Evolutionary conservation across 1,284 basidiomycete genomes (phyloP).

Genomic region (Microbotryum silenes-acaulis): DNA sequence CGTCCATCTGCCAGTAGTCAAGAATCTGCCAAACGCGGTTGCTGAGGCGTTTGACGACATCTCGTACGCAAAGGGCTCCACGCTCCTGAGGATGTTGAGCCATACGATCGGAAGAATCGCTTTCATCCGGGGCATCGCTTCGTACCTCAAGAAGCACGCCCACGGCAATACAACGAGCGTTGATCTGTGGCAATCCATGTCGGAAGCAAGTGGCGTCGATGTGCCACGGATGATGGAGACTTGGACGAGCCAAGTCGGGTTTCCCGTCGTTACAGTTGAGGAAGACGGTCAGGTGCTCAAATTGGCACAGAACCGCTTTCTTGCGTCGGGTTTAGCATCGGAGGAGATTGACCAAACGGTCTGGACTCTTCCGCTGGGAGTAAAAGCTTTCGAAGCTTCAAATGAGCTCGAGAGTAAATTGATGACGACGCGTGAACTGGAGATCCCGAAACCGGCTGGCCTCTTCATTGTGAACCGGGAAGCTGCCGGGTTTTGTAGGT

Average conservation of each 20-base stretch:
- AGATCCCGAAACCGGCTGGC: conserved; percentile 55
- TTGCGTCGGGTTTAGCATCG: conserved; percentile 70
- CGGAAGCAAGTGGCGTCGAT: conserved; percentile 66
- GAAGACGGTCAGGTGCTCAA: conserved; percentile 56
- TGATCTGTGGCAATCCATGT: conserved; percentile 85
- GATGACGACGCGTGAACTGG: conserved; percentile 64
- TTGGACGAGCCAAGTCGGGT: conserved; percentile 65
- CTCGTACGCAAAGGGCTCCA: conserved; percentile 67
- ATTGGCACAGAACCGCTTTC: conserved; percentile 79
- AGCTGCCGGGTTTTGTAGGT: conserved; percentile 74
- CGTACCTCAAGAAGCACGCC: conserved; percentile 78
- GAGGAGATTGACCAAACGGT: conserved; percentile 81
- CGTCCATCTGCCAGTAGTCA: conserved; percentile 90
- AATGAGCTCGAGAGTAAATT: conserved; percentile 46
- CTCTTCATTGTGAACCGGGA: conserved; percentile 83
- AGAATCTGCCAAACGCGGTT: conserved; percentile 83
- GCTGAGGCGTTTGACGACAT: conserved; percentile 58
- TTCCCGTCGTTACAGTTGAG: conserved; percentile 65
- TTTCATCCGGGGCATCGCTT: conserved; percentile 46
- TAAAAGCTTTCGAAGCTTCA: conserved; percentile 60
- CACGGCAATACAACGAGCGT: conserved; percentile 78
- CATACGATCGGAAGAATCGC: conserved; percentile 80
- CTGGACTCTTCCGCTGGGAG: conserved; percentile 76
- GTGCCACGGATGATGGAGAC: conserved; percentile 78
- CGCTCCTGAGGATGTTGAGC: conserved; percentile 89